These are phyloP conservation scores for Calycina marina DNA, from an alignment of 2,329 filamentous ascomycete species.

Conservation along the genomic window DNA sequence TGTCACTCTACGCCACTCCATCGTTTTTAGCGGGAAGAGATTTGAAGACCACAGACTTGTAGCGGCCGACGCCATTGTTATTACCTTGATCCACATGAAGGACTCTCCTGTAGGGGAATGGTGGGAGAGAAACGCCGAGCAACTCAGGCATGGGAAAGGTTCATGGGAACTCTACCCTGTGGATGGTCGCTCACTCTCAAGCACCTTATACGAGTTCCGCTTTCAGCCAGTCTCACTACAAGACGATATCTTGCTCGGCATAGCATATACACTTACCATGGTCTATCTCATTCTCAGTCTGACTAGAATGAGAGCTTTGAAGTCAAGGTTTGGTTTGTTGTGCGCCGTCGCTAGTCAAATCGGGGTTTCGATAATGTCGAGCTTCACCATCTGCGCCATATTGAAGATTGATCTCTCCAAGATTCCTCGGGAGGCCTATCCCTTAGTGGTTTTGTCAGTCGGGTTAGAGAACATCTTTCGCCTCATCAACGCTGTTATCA, in stretches of 20 bases:
- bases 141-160: slow-evolving; percentile 32
- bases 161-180: slow-evolving; percentile 52
- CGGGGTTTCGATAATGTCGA: slow-evolving; percentile 58
- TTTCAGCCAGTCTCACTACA: slow-evolving; percentile 57
- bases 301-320: slow-evolving; percentile 57
- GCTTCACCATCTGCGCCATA: slow-evolving; percentile 65
- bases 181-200: slow-evolving; percentile 36
- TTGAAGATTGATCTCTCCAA: slow-evolving; percentile 61
- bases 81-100: slow-evolving; percentile 57
- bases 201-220: slow-evolving; percentile 62
- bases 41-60: slow-evolving; percentile 53
- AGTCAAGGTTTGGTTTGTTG: slow-evolving; percentile 59
- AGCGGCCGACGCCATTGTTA: slow-evolving; percentile 64
- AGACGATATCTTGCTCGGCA: slow-evolving; percentile 47
- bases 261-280: slow-evolving; percentile 49
- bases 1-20: slow-evolving; percentile 60
- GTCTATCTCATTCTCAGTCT: slow-evolving; percentile 54
- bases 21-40: slow-evolving; percentile 69
- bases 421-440: slow-evolving; percentile 61
- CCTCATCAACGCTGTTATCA: slow-evolving; percentile 62
- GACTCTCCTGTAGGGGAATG: slow-evolving; percentile 47
- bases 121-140: slow-evolving; percentile 47
- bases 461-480: slow-evolving; percentile 69
- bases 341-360: slow-evolving; percentile 58
- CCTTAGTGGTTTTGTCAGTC: slow-evolving; percentile 58